Conservation (phyloP, 495 filamentous ascomycete species). For the Pseudotulostoma volvatum region DNA sequence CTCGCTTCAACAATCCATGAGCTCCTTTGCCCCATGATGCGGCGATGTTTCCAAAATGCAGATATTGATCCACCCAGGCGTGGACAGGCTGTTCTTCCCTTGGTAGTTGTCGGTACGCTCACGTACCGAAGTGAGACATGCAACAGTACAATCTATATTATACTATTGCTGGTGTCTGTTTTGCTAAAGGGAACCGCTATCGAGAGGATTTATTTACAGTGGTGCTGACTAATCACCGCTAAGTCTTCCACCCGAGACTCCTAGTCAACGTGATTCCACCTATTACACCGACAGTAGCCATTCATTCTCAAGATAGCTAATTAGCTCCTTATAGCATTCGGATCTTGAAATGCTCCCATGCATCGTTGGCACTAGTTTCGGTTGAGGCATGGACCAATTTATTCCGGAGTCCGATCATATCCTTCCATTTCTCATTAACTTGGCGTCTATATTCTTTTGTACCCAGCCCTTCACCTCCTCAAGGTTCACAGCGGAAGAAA, state of each 20-base stretch:
- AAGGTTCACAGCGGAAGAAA: neutral
- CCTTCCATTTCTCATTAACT: neutral
- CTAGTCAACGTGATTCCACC: no score
- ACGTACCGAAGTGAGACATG: no score
- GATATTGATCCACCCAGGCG: neutral
- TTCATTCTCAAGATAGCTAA: conserved; percentile 1
- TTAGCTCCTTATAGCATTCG: neutral
- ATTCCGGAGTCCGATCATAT: neutral
- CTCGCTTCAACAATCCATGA: neutral
- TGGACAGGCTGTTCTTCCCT: neutral
- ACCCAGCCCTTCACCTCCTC: neutral
- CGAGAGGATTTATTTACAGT: no score
- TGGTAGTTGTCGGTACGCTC: no score
- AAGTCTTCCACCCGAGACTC: no score
- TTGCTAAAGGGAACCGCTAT: no score
- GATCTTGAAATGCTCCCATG: neutral
- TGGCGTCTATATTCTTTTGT: neutral
- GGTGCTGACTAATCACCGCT: no score
- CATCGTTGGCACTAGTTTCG: neutral
- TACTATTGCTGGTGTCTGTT: no score
- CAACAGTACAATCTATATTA: no score
- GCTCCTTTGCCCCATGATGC: neutral
- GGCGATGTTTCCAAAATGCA: conserved; percentile 1
- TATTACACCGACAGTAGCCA: neutral
- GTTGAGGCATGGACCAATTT: neutral